These are phyloP conservation scores for Coemansia sp. DNA, from an alignment of 192 early-diverging fungal genomes.

Conservation along the genomic window DNA sequence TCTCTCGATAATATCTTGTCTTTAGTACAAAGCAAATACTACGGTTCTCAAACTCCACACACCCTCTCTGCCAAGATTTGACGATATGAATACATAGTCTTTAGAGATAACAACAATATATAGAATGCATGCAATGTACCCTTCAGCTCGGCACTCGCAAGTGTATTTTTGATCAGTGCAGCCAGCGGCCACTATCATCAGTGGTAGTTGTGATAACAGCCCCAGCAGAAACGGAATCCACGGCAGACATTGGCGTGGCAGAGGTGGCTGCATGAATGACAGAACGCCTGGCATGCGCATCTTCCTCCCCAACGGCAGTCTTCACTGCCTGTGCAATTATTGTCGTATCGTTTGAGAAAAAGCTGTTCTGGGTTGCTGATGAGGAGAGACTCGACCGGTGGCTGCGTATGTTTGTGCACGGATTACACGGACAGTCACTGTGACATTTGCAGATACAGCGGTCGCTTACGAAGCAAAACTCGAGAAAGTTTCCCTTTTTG, in stretches of 20 bases:
- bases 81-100: no score
- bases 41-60: no score
- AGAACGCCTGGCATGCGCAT: conserved; percentile 3
- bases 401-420: conserved; percentile 35
- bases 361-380: neutral
- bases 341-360: neutral
- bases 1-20: no score
- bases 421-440: conserved; percentile 43
- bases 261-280: neutral
- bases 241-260: neutral
- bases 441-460: conserved; percentile 40
- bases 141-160: no score
- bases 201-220: neutral
- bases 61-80: no score
- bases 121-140: no score
- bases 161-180: neutral
- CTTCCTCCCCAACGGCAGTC: neutral
- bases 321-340: neutral
- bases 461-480: conserved; percentile 42
- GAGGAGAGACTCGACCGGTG: conserved; percentile 13
- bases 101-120: no score
- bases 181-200: neutral
- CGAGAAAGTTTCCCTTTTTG: conserved; percentile 42
- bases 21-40: no score
- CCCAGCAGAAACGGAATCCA: neutral